Conservation (phyloP, 495 filamentous ascomycete species). For the Aspergillus nanangensis region DNA sequence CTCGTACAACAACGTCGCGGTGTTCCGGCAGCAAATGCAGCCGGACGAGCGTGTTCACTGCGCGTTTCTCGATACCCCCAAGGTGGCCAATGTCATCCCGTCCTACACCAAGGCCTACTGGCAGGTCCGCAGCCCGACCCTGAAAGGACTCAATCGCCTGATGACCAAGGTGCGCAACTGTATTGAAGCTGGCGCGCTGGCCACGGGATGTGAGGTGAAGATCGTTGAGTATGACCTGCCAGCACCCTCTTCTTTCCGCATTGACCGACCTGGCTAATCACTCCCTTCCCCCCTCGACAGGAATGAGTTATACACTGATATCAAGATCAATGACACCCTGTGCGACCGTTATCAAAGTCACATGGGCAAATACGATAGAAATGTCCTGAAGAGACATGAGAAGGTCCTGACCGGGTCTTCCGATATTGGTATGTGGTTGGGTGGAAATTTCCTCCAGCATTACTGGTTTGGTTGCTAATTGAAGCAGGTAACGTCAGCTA, state of each 20-base stretch:
- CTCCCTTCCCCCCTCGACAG: constrained; percentile 13
- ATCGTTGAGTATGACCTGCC: constrained; percentile 32
- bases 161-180: constrained; percentile 50
- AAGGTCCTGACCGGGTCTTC: constrained; percentile 47
- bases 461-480: background rate
- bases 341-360: constrained; percentile 47
- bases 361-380: constrained; percentile 44
- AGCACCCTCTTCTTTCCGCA: background rate
- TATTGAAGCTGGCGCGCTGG: constrained; percentile 55
- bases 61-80: constrained; percentile 55
- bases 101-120: constrained; percentile 50
- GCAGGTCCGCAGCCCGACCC: constrained; percentile 46
- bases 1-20: constrained; percentile 57
- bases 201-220: constrained; percentile 53
- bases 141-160: constrained; percentile 42
- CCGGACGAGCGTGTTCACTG: constrained; percentile 57
- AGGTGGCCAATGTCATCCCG: constrained; percentile 60
- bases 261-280: background rate
- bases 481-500: constrained; percentile 57
- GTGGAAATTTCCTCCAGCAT: background rate
- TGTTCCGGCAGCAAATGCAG: constrained; percentile 60
- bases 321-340: constrained; percentile 56
- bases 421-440: constrained; percentile 42
- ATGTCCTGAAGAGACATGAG: constrained; percentile 42
- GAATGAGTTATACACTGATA: constrained; percentile 51